These are phyloP conservation scores for Kappamyces sp. DNA, from an alignment of 192 early-diverging fungal genomes.

Conservation along the genomic window DNA sequence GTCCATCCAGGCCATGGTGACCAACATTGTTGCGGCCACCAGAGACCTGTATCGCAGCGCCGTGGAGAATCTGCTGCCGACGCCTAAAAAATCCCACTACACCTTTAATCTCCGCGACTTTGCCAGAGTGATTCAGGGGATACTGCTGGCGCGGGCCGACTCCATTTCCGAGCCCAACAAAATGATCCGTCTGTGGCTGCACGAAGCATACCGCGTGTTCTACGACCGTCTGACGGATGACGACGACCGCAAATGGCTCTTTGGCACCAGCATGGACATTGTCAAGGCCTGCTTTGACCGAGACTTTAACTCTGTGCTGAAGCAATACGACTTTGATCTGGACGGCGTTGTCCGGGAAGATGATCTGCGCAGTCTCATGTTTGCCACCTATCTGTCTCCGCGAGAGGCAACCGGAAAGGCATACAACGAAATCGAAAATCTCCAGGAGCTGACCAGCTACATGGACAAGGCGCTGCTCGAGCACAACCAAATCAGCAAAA, in stretches of 20 bases:
- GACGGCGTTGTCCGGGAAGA: slow-evolving; percentile 41
- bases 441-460: slow-evolving; percentile 38
- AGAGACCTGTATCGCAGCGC: slow-evolving; percentile 46
- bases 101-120: slow-evolving; percentile 58
- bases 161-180: slow-evolving; percentile 34
- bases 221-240: slow-evolving; percentile 56
- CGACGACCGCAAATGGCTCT: slow-evolving; percentile 49
- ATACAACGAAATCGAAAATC: slow-evolving; percentile 49
- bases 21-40: slow-evolving; percentile 40
- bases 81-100: slow-evolving; percentile 58
- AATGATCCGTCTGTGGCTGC: slow-evolving; percentile 51
- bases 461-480: slow-evolving; percentile 52
- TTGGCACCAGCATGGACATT: slow-evolving; percentile 30
- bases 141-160: slow-evolving; percentile 41
- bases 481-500: slow-evolving; percentile 51
- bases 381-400: slow-evolving; percentile 49
- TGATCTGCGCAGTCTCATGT: slow-evolving; percentile 50
- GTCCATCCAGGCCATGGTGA: slow-evolving; percentile 32
- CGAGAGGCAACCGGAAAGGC: slow-evolving; percentile 34
- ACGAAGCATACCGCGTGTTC: slow-evolving; percentile 54
- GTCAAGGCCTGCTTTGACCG: slow-evolving; percentile 38
- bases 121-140: slow-evolving; percentile 50
- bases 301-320: slow-evolving; percentile 43
- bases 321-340: slow-evolving; percentile 39
- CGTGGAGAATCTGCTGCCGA: slow-evolving; percentile 49